phyloP scores from a whole-genome alignment of 495 filamentous ascomycete genomes.

The Hypoxylon fuscum region DNA sequence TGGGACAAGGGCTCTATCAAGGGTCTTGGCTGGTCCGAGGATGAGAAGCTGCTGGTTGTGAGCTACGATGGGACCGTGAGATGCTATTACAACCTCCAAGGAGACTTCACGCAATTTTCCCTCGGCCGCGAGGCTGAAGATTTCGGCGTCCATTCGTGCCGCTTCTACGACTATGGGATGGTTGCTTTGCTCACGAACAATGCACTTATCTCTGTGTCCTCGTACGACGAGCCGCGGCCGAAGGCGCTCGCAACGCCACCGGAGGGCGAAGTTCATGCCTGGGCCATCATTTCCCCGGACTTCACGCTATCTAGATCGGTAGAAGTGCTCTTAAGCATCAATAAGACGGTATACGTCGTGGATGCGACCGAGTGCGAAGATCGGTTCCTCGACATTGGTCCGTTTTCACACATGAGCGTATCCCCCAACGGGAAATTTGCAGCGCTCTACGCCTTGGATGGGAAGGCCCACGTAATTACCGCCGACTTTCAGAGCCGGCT shows the following conservation, averaged over 20 bases:
- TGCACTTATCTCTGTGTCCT: slow-evolving; percentile 82
- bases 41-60: slow-evolving; percentile 90
- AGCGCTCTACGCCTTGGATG: slow-evolving; percentile 83
- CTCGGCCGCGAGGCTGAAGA: slow-evolving; percentile 91
- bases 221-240: slow-evolving; percentile 90
- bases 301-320: slow-evolving; percentile 94
- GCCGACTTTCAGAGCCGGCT: slow-evolving; percentile 92
- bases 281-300: slow-evolving; percentile 87
- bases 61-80: slow-evolving; percentile 90
- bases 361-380: slow-evolving; percentile 92
- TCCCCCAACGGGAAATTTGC: slow-evolving; percentile 91
- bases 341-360: slow-evolving; percentile 82
- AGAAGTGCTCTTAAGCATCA: slow-evolving; percentile 89
- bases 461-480: slow-evolving; percentile 91
- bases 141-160: slow-evolving; percentile 83
- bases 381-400: slow-evolving; percentile 86
- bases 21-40: slow-evolving; percentile 95
- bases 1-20: slow-evolving; percentile 93
- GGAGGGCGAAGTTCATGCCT: slow-evolving; percentile 82
- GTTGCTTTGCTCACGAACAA: slow-evolving; percentile 94
- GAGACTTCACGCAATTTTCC: slow-evolving; percentile 95
- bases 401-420: slow-evolving; percentile 87
- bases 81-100: slow-evolving; percentile 90
- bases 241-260: slow-evolving; percentile 81
- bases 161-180: slow-evolving; percentile 90